Conservation (phyloP, 257 asterid species). For the Ajuga chamaepitys region DNA sequence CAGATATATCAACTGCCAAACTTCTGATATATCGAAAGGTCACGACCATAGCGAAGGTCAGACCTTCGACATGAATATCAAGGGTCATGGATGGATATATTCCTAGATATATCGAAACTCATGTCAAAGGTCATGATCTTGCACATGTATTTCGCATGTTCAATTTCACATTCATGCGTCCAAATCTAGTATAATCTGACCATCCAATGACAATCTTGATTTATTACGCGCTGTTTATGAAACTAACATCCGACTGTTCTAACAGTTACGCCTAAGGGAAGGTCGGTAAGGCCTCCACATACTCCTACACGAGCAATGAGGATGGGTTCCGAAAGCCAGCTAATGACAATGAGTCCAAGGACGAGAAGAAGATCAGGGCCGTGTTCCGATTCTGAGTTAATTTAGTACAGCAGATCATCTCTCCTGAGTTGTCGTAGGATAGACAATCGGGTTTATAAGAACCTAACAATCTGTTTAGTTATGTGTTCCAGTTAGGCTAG, state of each 20-base stretch:
- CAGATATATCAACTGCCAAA: too few relatives aligned
- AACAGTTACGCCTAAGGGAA: slow-evolving; percentile 62
- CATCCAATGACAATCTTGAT: too few relatives aligned
- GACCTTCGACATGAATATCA: too few relatives aligned
- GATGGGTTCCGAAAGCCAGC: slow-evolving; percentile 56
- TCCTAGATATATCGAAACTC: too few relatives aligned
- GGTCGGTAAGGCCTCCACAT: slow-evolving; percentile 58
- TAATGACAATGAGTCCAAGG: slow-evolving; percentile 39
- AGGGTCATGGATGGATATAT: too few relatives aligned
- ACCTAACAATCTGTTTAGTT: too few relatives aligned
- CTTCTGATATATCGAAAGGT: too few relatives aligned
- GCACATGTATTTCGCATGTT: too few relatives aligned
- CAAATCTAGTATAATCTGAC: too few relatives aligned
- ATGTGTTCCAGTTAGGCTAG: not conserved
- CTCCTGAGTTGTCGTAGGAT: not conserved
- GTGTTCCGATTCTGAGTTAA: slow-evolving; percentile 70
- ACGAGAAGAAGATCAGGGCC: slow-evolving; percentile 56
- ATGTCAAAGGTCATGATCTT: too few relatives aligned
- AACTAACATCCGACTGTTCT: not conserved
- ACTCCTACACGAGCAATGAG: slow-evolving; percentile 39
- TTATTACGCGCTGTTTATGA: not conserved
- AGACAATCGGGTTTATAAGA: not conserved
- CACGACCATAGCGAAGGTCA: too few relatives aligned
- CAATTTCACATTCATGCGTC: too few relatives aligned
- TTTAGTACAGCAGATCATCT: slow-evolving; percentile 18